These are phyloP conservation scores for Penicillium silybi DNA, from an alignment of 495 filamentous ascomycete genomes.

Conservation along the genomic window DNA sequence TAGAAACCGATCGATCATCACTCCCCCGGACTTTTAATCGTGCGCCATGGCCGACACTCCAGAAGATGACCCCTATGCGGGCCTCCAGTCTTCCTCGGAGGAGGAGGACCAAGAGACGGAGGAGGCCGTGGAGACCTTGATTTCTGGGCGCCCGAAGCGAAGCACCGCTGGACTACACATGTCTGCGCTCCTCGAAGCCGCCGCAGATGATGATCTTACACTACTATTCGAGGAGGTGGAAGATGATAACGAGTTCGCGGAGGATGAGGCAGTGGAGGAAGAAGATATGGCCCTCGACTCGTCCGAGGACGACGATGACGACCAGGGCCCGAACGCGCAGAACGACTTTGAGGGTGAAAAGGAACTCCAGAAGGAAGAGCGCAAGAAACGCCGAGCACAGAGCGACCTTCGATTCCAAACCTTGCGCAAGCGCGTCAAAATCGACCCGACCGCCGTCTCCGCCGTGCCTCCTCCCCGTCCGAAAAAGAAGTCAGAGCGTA, in stretches of 20 bases:
- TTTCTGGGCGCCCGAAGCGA: constrained; percentile 72
- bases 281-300: constrained; percentile 78
- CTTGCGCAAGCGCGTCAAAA: constrained; percentile 58
- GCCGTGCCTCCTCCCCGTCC: constrained; percentile 54
- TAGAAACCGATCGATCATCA: neutral
- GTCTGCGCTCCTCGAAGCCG: constrained; percentile 71
- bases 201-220: constrained; percentile 73
- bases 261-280: constrained; percentile 63
- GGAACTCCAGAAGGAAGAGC: constrained; percentile 63
- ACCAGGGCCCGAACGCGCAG: constrained; percentile 62
- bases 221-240: constrained; percentile 83
- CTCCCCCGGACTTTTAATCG: neutral
- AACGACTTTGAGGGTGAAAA: constrained; percentile 59
- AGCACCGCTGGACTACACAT: constrained; percentile 84
- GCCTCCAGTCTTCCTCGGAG: constrained; percentile 31
- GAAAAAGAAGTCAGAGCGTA: constrained; percentile 90
- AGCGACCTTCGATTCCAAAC: constrained; percentile 50
- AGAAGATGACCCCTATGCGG: constrained; percentile 30
- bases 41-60: constrained; percentile 23
- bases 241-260: constrained; percentile 75
- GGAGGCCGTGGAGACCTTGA: constrained; percentile 65
- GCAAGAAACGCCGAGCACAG: constrained; percentile 72
- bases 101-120: constrained; percentile 18
- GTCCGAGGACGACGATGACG: constrained; percentile 70
- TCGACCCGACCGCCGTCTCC: constrained; percentile 55